Evolutionary conservation across 1,284 basidiomycete genomes (phyloP), one percentile per base, ranked within the genome.

Genomic region (Austroboletus novae-zelandiae): DNA sequence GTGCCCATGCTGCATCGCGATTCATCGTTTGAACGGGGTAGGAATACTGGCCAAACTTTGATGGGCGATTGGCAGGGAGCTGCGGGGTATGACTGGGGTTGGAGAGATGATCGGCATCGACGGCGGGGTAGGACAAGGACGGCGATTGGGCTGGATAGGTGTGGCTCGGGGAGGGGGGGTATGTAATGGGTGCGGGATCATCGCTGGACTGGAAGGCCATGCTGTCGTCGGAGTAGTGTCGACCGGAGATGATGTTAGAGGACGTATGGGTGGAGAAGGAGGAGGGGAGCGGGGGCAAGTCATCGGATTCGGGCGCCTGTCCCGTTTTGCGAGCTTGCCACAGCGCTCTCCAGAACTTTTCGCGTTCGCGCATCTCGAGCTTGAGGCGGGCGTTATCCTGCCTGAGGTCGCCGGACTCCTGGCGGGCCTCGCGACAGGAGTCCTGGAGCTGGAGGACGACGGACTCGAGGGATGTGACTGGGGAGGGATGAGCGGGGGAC

Each of bases 361-460:
- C 88, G 43, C 85, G 82, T 61, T 89, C 85, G 48, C 80, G 75
- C 51, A 75, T 71, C 63, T 86, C 82, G 52, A 80, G 77, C 47
- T 78, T 76, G 27, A 90, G 72, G 48, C 80, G 82, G 48, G 67
- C 65, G 58, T 84, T 86, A 58, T 90, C 83, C 59, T 83, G 79
- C 46, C 76, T 78, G 54, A 86, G 72, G 36, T 84, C 81, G 11
- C 70, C 64, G 41, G 74, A 71, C 59, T 88, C 81, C 51, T 74
- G 69, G 50, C 80, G 80, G 44, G 82, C 75, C 54, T 86, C 83
- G 50, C 84, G 77, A 66, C 83, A 86, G 10, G 87, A 88, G 55
- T 89, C 87, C 64, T 91, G 89, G 41, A 91, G 78, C 58, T 89
- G 84, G 29, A 89, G 70, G 53, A 91, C 88, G 48, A 91, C 87